These are phyloP conservation scores for Globisporangium spiculum DNA, from an alignment of 352 stramenopile species.

Conservation along the genomic window DNA sequence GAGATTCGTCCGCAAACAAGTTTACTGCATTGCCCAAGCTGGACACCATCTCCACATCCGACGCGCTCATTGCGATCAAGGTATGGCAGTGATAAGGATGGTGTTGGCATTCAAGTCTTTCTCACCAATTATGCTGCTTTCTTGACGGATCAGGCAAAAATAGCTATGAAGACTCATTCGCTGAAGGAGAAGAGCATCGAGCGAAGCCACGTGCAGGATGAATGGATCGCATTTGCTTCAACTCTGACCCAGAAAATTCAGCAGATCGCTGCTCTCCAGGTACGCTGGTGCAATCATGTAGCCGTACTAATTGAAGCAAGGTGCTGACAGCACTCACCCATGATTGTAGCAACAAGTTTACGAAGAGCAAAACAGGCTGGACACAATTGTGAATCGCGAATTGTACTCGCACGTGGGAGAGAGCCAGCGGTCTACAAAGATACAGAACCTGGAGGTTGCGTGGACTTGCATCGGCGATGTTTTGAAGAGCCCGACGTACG, in stretches of 20 bases:
- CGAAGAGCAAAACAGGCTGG: conserved; percentile 36
- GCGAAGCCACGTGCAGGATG: conserved; percentile 37
- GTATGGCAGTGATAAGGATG: conserved; percentile 5
- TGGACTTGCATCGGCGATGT: conserved; percentile 32
- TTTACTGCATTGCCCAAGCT: conserved; percentile 4
- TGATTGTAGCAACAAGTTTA: conserved; percentile 35
- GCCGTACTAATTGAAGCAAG: background rate
- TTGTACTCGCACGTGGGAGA: conserved; percentile 35
- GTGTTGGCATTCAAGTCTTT: background rate
- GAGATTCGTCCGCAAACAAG: conserved; percentile 19
- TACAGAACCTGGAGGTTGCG: conserved; percentile 21
- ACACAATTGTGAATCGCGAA: conserved; percentile 23
- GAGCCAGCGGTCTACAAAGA: conserved; percentile 21
- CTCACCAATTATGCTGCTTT: conserved; percentile 8
- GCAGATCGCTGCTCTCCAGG: conserved; percentile 28
- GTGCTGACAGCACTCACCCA: background rate
- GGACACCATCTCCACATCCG: conserved; percentile 1
- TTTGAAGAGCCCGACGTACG: conserved; percentile 19
- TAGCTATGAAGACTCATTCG: conserved; percentile 39
- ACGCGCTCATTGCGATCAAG: conserved; percentile 21
- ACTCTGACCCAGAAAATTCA: conserved; percentile 37
- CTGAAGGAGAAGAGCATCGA: conserved; percentile 39
- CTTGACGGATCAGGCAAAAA: conserved; percentile 25
- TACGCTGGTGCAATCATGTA: conserved; percentile 9
- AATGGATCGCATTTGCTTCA: conserved; percentile 35